Conservation (phyloP, 768 basidiomycete genomes). For the Psilocybe cyanescens region DNA sequence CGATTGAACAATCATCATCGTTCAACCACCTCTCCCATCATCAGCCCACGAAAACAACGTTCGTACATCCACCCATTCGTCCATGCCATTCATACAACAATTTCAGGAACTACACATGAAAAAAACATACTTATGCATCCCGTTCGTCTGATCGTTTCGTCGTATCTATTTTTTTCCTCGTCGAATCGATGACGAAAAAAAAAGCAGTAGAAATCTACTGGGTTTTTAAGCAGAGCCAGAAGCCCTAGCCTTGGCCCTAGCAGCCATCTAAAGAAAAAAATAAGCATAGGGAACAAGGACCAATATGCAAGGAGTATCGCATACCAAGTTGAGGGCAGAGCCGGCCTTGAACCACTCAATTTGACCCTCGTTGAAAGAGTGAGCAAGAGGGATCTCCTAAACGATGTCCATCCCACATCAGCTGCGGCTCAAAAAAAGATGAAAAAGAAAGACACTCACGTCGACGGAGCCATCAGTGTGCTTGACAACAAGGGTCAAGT, state of each 20-base stretch:
- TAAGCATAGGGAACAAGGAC: conserved; percentile 9
- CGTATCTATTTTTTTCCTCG: not conserved
- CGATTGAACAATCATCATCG: not conserved
- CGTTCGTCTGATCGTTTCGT: not conserved
- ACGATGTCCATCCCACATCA: conserved; percentile 16
- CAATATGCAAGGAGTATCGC: conserved; percentile 14
- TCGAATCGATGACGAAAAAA: not conserved
- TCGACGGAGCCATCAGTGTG: conserved; percentile 82
- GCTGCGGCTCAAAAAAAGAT: not conserved
- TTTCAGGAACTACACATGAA: not conserved
- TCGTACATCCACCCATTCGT: not conserved
- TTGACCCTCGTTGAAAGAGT: conserved; percentile 97
- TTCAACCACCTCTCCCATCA: not conserved
- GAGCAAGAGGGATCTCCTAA: conserved; percentile 76
- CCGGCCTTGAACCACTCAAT: conserved; percentile 99
- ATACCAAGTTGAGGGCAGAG: conserved; percentile 86
- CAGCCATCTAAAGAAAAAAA: conserved; percentile 56
- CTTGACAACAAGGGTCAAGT: conserved; percentile 81
- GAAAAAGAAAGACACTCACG: conserved; percentile 34
- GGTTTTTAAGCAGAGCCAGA: conserved; percentile 20
- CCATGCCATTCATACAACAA: conserved; percentile 2
- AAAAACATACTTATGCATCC: conserved; percentile 3
- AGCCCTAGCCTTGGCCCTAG: conserved; percentile 51
- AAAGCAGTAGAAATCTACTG: not conserved
- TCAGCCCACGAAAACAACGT: not conserved